Conservation (phyloP, 768 basidiomycete genomes). For the Lactifluus subvellereus region DNA sequence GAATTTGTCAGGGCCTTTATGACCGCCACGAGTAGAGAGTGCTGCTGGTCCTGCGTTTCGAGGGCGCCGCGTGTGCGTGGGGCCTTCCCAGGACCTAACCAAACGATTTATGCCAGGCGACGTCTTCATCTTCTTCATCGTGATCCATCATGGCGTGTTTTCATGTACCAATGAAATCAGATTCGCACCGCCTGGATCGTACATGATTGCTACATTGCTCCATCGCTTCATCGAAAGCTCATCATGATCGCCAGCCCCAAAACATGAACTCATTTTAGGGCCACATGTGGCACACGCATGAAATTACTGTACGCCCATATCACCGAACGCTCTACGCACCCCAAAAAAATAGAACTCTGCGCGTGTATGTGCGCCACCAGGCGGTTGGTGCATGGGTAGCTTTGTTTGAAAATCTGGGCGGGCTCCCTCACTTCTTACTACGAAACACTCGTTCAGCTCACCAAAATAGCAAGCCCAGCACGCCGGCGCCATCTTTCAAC, state of each 20-base stretch:
- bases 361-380: neutral
- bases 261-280: neutral
- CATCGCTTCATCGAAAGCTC: neutral
- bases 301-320: too few species aligned
- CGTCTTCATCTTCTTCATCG: neutral
- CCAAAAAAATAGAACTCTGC: neutral
- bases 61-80: neutral
- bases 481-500: too few species aligned
- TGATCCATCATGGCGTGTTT: too few species aligned
- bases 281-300: neutral
- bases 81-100: too few species aligned
- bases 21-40: neutral
- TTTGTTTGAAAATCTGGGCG: too few species aligned
- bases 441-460: too few species aligned
- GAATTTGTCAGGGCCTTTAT: neutral
- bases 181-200: neutral
- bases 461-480: too few species aligned
- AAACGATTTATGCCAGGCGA: too few species aligned
- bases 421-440: too few species aligned
- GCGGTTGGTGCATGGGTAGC: neutral
- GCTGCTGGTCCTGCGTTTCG: neutral
- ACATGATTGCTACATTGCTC: neutral
- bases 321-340: neutral
- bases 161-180: neutral
- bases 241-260: neutral